These are phyloP conservation scores for Curvularia lunata DNA, from an alignment of 2,329 filamentous ascomycete species.

Conservation along the genomic window DNA sequence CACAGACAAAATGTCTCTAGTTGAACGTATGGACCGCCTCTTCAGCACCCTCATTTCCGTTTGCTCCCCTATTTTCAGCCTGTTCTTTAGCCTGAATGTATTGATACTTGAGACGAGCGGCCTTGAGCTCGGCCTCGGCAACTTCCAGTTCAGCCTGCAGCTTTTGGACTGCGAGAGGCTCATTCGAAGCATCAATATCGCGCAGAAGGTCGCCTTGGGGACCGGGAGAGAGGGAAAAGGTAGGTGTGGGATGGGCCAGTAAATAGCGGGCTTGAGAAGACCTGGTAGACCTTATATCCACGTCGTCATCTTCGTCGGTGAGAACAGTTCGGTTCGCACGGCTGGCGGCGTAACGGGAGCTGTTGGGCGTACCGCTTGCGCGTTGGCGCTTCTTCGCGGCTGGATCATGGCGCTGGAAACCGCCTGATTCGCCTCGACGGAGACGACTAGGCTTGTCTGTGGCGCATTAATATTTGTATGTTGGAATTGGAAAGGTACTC, in stretches of 20 bases:
- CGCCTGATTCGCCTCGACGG: conserved; percentile 34
- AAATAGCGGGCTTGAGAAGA: neutral
- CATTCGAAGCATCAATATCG: conserved; percentile 17
- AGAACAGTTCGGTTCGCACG: conserved; percentile 9
- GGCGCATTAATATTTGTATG: conserved; percentile 18
- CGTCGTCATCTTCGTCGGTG: conserved; percentile 22
- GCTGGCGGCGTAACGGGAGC: neutral
- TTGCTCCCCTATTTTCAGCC: conserved; percentile 15
- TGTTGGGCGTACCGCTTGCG: conserved; percentile 17
- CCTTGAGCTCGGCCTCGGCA: conserved; percentile 43
- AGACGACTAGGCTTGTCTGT: conserved; percentile 30
- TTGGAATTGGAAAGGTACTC: neutral
- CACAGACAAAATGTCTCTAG: conserved; percentile 2
- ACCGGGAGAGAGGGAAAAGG: conserved; percentile 22
- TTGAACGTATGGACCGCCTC: conserved; percentile 1
- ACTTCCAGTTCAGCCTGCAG: conserved; percentile 39
- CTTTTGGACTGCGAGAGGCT: conserved; percentile 33
- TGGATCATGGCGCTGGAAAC: conserved; percentile 37
- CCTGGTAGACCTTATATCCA: conserved; percentile 6
- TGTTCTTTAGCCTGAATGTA: conserved; percentile 32
- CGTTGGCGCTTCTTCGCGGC: conserved; percentile 13
- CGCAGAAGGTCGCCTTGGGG: conserved; percentile 5
- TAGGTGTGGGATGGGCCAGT: conserved; percentile 10
- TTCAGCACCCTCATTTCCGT: conserved; percentile 3
- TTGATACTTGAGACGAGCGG: conserved; percentile 30